Evolutionary conservation across 768 basidiomycete genomes (phyloP), one percentile per base, ranked within the genome.

Genomic region (Termitomyces sp.): DNA sequence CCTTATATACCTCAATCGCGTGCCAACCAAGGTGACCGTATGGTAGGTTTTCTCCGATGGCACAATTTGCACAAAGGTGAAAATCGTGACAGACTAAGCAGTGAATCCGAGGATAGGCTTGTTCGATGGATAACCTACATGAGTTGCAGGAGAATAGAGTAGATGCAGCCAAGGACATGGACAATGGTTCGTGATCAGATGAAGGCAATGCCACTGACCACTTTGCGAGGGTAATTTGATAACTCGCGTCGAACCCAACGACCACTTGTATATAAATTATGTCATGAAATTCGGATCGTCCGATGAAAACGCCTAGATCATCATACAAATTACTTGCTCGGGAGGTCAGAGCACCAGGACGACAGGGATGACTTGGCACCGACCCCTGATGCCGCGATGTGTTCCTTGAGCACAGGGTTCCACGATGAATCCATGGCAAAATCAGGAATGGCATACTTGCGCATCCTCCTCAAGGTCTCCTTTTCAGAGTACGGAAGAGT

Each of bases 31-130:
- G 26, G 32, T 60, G 60, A 5, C 35, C 54, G 9, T 38, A 41
- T 22, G 57, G 55, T 35, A 61, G 44, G 14, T 54, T 41, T 26
- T 58, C 60, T 19, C 53, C 51, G 28, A 61, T 47, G 2, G 51
- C 57, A 41, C 57, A 58, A 19, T 54, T 56, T 5, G 60, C 49
- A 26, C 60, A 61, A 24, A 61, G 54, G 24, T 58, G 40, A 32
- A 53, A 56, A 44, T 58, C 51, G 37, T 37, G 50, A 32, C 60
- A 60, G 42, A 47, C 44, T 26, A 56, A 14, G 40, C 57, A 56
- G 35, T 40, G 57, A 17, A 61, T 51, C 5, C 60, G 51, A 15
- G 60, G 60, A 22, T 47, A 49, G 3, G 47, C 26, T 1, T 42
- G 35, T 44, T 58, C 15, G 44, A 30, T 54, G 49, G 54, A n/a